A percentile compares a stretch with the other conserved stretches of the same genome.
These are phyloP conservation scores for Ananas comosus DNA, from an alignment of 176 grass and related monocot genomes.

Conservation along the genomic window DNA sequence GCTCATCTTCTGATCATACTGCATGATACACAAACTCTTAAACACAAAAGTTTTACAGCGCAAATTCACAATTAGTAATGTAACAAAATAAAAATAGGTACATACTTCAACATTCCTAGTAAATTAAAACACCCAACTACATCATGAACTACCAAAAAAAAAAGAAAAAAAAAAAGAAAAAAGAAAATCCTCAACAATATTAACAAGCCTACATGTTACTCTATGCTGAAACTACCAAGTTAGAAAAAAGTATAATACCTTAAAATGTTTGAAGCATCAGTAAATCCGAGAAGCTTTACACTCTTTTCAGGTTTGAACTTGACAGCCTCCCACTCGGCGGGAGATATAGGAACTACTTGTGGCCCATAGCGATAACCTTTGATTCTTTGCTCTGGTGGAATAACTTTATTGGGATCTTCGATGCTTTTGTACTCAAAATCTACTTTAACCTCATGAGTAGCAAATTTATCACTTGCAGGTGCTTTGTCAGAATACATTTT, in stretches of 20 bases:
- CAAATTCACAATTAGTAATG: too few species aligned
- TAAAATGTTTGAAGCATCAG: constrained; percentile 50
- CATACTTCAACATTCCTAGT: too few species aligned
- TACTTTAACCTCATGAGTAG: constrained; percentile 85
- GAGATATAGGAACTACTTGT: constrained; percentile 86
- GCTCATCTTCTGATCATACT: too few species aligned
- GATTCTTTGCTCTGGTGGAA: constrained; percentile 94
- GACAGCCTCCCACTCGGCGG: constrained; percentile 69
- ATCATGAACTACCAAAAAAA: not conserved
- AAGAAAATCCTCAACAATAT: not conserved
- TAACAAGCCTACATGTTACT: not conserved
- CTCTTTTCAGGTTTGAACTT: constrained; percentile 89
- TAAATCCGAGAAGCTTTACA: constrained; percentile 89
- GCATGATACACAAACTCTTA: too few species aligned
- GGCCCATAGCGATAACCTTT: constrained; percentile 95
- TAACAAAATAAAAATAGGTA: too few species aligned
- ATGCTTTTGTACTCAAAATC: constrained; percentile 86
- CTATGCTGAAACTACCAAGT: not conserved
- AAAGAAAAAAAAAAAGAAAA: not conserved
- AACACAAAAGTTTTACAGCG: too few species aligned
- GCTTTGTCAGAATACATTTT: constrained; percentile 87
- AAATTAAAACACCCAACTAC: too few species aligned
- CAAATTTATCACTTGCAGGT: constrained; percentile 59
- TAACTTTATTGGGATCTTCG: constrained; percentile 55
- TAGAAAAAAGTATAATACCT: constrained; percentile 38